These are phyloP conservation scores for Coprinopsis sp. DNA, from an alignment of 768 basidiomycete genomes.

Conservation along the genomic window DNA sequence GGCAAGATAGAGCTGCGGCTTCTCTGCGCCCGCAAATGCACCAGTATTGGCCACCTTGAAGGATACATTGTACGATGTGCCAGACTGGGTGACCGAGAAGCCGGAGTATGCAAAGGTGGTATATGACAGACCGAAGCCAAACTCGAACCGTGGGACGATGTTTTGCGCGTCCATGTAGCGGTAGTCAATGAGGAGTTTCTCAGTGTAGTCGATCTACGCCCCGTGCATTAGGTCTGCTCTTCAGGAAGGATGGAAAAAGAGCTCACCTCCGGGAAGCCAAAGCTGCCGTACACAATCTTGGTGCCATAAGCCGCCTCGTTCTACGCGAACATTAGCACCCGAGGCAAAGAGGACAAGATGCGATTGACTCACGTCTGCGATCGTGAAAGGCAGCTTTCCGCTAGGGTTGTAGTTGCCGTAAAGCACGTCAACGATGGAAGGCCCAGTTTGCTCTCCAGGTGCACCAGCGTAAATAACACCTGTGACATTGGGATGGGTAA, in stretches of 20 bases:
- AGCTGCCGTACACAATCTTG: conserved; percentile 37
- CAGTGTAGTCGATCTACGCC: conserved; percentile 57
- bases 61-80: conserved; percentile 29
- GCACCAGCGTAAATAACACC: conserved; percentile 54
- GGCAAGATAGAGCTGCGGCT: conserved; percentile 50
- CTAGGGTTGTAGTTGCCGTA: conserved; percentile 76
- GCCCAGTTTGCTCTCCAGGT: conserved; percentile 74
- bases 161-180: conserved; percentile 53
- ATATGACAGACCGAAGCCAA: conserved; percentile 73
- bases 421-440: conserved; percentile 70
- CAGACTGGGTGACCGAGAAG: conserved; percentile 34
- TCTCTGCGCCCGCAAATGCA: conserved; percentile 44
- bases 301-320: conserved; percentile 38
- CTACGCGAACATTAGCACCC: conserved; percentile 20
- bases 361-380: conserved; percentile 49
- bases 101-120: conserved; percentile 64
- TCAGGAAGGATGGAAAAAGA: conserved; percentile 13
- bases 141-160: conserved; percentile 54
- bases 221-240: conserved; percentile 1
- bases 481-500: conserved; percentile 68
- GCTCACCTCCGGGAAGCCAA: conserved; percentile 35
- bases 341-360: not conserved
- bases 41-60: conserved; percentile 50
- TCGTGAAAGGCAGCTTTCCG: conserved; percentile 67
- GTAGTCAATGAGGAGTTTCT: conserved; percentile 64